Conservation (phyloP, 1,139 yeast species). For the Hyphopichia pseudoburtonii region DNA sequence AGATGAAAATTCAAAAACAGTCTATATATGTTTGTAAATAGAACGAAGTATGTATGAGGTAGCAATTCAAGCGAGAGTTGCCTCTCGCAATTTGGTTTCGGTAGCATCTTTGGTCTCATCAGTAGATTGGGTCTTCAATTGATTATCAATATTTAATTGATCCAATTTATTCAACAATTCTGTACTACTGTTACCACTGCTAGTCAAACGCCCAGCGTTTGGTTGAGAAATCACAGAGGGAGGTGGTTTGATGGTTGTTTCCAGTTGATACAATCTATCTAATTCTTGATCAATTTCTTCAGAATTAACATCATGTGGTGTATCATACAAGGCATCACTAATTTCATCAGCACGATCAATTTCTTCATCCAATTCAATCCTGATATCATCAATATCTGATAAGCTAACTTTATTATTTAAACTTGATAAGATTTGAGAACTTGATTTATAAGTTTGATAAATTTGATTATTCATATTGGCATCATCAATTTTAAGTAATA, state of each 20-base stretch:
- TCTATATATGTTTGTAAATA: too few relatives aligned
- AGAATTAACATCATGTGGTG: constrained; percentile 15
- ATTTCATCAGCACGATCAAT: constrained; percentile 33
- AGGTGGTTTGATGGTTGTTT: too few relatives aligned
- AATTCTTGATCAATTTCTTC: constrained; percentile 39
- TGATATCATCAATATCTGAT: constrained; percentile 32
- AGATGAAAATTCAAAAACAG: too few relatives aligned
- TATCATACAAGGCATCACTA: constrained; percentile 28
- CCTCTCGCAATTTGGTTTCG: too few relatives aligned
- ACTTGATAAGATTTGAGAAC: constrained; percentile 33
- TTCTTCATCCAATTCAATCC: constrained; percentile 43
- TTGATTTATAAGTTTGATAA: constrained; percentile 33
- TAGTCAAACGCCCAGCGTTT: too few relatives aligned
- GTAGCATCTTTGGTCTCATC: too few relatives aligned
- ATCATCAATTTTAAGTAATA: constrained; percentile 47
- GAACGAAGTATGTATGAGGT: too few relatives aligned
- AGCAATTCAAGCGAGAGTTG: too few relatives aligned
- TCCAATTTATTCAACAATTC: constrained; percentile 10
- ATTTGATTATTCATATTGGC: constrained; percentile 44
- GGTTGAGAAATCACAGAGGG: too few relatives aligned
- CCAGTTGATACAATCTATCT: constrained; percentile 10
- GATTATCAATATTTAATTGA: constrained; percentile 10
- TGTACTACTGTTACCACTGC: too few relatives aligned
- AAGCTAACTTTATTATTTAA: constrained; percentile 31
- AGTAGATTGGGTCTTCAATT: not conserved